A percentile compares a stretch with the other conserved stretches of the same genome.
Evolutionary conservation across 805 yeast genomes (phyloP).

Genomic region (Trichomonascus vanleenenianus): DNA sequence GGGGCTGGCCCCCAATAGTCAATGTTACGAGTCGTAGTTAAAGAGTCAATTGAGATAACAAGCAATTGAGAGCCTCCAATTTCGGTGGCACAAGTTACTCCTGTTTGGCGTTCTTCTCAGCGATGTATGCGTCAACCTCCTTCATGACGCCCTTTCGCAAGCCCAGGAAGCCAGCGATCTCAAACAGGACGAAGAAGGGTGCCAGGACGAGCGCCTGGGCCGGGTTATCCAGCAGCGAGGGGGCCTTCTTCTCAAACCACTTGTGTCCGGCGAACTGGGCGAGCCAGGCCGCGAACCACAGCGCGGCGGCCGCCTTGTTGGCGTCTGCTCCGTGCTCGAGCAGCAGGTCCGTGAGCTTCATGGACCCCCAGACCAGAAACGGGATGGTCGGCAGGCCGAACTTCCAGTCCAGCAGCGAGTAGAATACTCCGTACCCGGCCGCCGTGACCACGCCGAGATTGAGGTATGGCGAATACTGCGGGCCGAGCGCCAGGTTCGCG

Average conservation of each 20-base stretch:
- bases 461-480: constrained; percentile 15
- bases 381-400: constrained; percentile 42
- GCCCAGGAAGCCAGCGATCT: constrained; percentile 64
- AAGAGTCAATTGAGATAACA: neutral
- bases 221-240: constrained; percentile 78
- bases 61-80: neutral
- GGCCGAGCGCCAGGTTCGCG: constrained; percentile 22
- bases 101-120: constrained; percentile 4
- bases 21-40: neutral
- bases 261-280: constrained; percentile 88
- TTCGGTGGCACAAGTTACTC: neutral
- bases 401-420: constrained; percentile 45
- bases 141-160: constrained; percentile 43
- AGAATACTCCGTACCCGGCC: constrained; percentile 47
- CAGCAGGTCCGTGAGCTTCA: constrained; percentile 22
- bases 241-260: constrained; percentile 69
- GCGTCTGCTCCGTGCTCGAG: constrained; percentile 24
- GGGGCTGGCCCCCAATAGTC: no score
- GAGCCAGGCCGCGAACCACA: constrained; percentile 60
- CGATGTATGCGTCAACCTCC: constrained; percentile 39
- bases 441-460: constrained; percentile 44
- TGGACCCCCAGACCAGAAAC: constrained; percentile 28
- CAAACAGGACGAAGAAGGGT: constrained; percentile 82
- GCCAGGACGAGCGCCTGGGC: constrained; percentile 84
- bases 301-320: constrained; percentile 27